Conservation (phyloP, 116 monocot species). For the Zostera marina region DNA sequence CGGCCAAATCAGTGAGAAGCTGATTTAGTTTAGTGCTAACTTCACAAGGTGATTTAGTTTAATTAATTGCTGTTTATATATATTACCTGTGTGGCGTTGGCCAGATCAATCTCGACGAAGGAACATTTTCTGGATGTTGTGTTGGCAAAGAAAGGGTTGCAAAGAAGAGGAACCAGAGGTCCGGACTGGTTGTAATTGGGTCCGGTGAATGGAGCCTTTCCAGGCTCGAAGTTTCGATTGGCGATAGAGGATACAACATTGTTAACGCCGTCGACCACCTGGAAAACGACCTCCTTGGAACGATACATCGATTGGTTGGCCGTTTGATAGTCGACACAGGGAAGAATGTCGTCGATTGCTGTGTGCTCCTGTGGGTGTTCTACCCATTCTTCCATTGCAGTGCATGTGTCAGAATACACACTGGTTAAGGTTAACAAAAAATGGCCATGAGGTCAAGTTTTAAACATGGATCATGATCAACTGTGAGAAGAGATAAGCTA, state of each 20-base stretch:
- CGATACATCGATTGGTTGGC: conserved; percentile 43
- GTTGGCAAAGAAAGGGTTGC: conserved; percentile 32
- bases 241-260: conserved; percentile 37
- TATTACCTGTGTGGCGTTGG: conserved; percentile 36
- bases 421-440: conserved; percentile 12
- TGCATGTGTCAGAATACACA: conserved; percentile 61
- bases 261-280: conserved; percentile 53
- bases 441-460: not conserved
- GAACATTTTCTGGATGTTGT: conserved; percentile 18
- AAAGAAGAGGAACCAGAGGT: conserved; percentile 34
- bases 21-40: not conserved
- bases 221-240: conserved; percentile 37
- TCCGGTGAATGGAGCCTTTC: conserved; percentile 6
- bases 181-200: conserved; percentile 64
- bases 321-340: conserved; percentile 53
- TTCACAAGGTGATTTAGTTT: not conserved
- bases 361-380: conserved; percentile 40
- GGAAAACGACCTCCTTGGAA: conserved; percentile 48
- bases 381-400: conserved; percentile 88
- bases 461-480: too few species aligned
- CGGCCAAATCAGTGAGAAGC: not conserved
- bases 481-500: too few species aligned
- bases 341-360: conserved; percentile 70
- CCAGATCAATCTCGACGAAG: conserved; percentile 20
- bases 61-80: not conserved